phyloP scores from a whole-genome alignment of 257 asterid genomes.

The Fraxinus americana region DNA sequence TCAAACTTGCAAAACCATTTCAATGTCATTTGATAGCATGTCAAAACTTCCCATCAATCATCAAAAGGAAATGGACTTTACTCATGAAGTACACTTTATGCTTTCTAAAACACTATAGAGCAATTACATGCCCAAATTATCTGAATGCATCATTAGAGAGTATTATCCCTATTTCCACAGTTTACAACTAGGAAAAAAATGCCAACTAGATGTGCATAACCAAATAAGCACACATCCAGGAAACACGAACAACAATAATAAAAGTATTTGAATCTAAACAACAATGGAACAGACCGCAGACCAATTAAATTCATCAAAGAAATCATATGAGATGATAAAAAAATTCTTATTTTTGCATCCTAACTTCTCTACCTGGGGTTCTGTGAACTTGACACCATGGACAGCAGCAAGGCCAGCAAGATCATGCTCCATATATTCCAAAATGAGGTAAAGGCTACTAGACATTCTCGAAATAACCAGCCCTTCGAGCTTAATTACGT shows the following conservation, averaged over 20 bases:
- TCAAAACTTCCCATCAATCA: background rate
- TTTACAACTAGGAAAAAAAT: constrained; percentile 15
- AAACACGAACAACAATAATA: constrained; percentile 11
- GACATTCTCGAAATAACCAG: constrained; percentile 59
- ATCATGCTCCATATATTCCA: constrained; percentile 66
- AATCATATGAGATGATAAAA: background rate
- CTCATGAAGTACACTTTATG: background rate
- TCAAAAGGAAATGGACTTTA: background rate
- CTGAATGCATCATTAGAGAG: background rate
- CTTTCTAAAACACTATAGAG: background rate
- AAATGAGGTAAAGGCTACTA: constrained; percentile 56
- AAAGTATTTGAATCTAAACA: constrained; percentile 3
- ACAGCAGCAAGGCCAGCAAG: constrained; percentile 60
- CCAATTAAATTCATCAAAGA: constrained; percentile 21
- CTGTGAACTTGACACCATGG: constrained; percentile 47
- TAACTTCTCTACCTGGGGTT: constrained; percentile 53
- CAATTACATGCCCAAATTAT: background rate
- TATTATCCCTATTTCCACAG: background rate
- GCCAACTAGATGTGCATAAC: constrained; percentile 21
- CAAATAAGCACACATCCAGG: constrained; percentile 1
- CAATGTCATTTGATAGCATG: background rate
- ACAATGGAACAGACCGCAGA: background rate
- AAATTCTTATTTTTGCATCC: background rate
- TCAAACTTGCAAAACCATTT: background rate
- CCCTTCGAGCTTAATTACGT: constrained; percentile 63